A percentile compares a stretch with the other conserved stretches of the same genome.
Conservation (phyloP, 192 early-diverging fungal genomes). For the Geranomyces variabilis region DNA sequence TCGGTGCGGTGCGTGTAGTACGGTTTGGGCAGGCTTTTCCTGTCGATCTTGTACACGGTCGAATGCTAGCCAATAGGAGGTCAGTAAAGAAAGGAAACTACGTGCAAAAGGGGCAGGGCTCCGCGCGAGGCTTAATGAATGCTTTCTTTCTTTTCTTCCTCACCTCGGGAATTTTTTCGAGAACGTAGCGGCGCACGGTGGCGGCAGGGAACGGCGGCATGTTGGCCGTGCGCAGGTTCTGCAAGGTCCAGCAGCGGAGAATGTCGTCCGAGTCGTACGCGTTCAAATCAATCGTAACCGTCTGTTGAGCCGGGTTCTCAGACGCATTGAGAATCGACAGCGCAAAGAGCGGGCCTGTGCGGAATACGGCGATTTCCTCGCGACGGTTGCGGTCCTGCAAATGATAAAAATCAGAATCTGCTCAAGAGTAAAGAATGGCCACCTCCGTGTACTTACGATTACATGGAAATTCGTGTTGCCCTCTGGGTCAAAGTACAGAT, state of each 20-base stretch:
- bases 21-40: slow-evolving; percentile 15
- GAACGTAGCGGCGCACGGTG: slow-evolving; percentile 28
- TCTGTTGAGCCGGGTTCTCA: slow-evolving; percentile 17
- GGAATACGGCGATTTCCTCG: slow-evolving; percentile 27
- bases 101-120: too few species aligned
- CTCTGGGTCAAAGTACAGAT: slow-evolving; percentile 28
- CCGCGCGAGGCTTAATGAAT: too few species aligned
- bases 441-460: slow-evolving; percentile 27
- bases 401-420: background rate
- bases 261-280: slow-evolving; percentile 33
- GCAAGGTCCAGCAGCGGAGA: slow-evolving; percentile 24
- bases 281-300: slow-evolving; percentile 35
- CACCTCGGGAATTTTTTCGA: slow-evolving; percentile 35
- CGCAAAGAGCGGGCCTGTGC: slow-evolving; percentile 25
- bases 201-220: slow-evolving; percentile 32
- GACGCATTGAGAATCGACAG: slow-evolving; percentile 32
- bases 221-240: slow-evolving; percentile 29
- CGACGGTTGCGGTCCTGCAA: slow-evolving; percentile 34
- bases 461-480: slow-evolving; percentile 34
- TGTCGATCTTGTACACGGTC: slow-evolving; percentile 33
- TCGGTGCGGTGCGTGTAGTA: slow-evolving; percentile 37
- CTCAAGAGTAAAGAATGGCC: background rate
- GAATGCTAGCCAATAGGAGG: slow-evolving; percentile 16
- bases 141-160: background rate
- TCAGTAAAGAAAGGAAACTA: too few species aligned